phyloP scores from a whole-genome alignment of 163 green algal genomes.

The Chloromonas sp. region DNA sequence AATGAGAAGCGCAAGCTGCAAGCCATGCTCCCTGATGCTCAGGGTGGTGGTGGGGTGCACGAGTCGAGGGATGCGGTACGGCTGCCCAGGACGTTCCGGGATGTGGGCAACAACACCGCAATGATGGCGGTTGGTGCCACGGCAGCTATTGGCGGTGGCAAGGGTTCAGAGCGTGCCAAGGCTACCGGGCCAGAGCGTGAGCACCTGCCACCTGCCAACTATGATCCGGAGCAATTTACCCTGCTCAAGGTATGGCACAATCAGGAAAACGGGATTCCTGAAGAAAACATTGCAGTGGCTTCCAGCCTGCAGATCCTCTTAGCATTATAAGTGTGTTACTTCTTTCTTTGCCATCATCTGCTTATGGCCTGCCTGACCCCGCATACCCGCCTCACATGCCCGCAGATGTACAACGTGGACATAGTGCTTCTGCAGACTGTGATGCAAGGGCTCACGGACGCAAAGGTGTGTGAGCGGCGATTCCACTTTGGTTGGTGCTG shows the following conservation, averaged over 20 bases:
- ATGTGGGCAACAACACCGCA: neutral
- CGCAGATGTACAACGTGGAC: conserved; percentile 37
- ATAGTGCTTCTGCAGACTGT: conserved; percentile 37
- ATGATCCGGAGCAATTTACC: conserved; percentile 45
- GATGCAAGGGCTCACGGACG: conserved; percentile 24
- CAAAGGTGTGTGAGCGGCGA: conserved; percentile 15
- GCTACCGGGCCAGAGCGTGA: conserved; percentile 9
- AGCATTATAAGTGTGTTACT: no score
- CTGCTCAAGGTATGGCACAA: conserved; percentile 46
- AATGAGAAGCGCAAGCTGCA: neutral
- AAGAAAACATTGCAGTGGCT: neutral
- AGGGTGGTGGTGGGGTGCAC: neutral
- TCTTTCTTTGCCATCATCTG: no score
- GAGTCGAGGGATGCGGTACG: neutral
- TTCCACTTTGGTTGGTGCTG: neutral
- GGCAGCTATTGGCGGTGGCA: neutral
- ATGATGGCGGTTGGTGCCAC: neutral
- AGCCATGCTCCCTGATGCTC: neutral
- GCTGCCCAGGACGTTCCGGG: conserved; percentile 3
- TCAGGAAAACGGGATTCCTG: neutral
- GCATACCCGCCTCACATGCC: no score
- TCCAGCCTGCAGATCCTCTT: neutral
- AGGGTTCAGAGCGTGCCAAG: no score
- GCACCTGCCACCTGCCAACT: conserved; percentile 45
- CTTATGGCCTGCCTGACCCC: no score